phyloP scores from a whole-genome alignment of 805 yeast species.

The Kregervanrija fluxuum region DNA sequence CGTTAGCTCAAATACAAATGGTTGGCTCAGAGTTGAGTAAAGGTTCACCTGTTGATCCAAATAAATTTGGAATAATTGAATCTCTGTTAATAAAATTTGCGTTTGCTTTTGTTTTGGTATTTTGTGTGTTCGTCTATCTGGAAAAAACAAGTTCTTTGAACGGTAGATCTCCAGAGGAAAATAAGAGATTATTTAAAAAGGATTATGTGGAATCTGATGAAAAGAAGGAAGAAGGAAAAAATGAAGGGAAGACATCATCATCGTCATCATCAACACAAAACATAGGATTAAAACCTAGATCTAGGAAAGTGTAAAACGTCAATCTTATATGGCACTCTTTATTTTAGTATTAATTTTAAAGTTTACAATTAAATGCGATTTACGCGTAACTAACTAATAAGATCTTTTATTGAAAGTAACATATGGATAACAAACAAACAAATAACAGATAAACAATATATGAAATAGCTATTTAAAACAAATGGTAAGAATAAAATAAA shows the following conservation, averaged over 20 bases:
- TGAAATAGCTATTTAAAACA: no score
- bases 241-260: neutral
- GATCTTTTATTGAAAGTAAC: no score
- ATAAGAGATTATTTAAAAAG: conserved; percentile 6
- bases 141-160: conserved; percentile 19
- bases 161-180: conserved; percentile 16
- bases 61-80: conserved; percentile 11
- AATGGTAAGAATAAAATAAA: no score
- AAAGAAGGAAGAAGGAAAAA: neutral
- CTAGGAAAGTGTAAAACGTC: neutral
- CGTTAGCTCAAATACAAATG: conserved; percentile 11
- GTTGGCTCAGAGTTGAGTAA: conserved; percentile 4
- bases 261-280: neutral
- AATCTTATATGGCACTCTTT: neutral
- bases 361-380: no score
- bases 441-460: neutral
- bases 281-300: neutral
- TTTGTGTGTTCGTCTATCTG: conserved; percentile 16
- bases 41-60: conserved; percentile 1
- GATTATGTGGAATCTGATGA: conserved; percentile 1
- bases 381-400: no score
- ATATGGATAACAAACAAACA: no score
- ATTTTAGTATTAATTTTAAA: no score
- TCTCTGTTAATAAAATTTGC: conserved; percentile 19
- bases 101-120: conserved; percentile 17